Base-by-base conservation (phyloP, 1,139 yeast species). In the Yamadazyma diddensiae region DNA sequence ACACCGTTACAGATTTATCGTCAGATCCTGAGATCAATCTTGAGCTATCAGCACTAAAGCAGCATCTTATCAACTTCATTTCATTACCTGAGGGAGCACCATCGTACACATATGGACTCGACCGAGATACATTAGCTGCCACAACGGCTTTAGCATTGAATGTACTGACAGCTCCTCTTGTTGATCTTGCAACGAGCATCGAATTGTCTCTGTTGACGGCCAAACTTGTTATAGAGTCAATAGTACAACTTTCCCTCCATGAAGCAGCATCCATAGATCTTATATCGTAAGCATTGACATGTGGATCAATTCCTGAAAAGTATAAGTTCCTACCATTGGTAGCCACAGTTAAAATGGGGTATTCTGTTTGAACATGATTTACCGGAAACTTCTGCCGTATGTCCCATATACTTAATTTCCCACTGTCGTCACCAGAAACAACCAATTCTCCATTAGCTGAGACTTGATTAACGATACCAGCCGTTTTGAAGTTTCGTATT, bases 301-400 rank as follows among this genome's bases (percentile, higher is more conserved):
- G 56, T 1, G 87, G 82, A 38, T 84, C 92, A 3, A 85, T 73
- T 0, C 95, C 95, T 0, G 81, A 65, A 4, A 76, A 62, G 43
- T 67, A 84, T 3, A 82, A 45, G 8, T 58, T 48, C 21, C 53
- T 52, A 3, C 49, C 41, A 35, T 57, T 57, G 33, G 61, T 50
- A 2, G 71, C 68, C 5, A 81, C 74, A 0, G 85, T 63, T 12
- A 83, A 54, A 2, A 84, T 46, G 0, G 94, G 92, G 45, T 63
- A 81, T 2, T 65, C 66, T 0, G 79, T 65, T 11, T 57, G 49
- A 29, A 77, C 55, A 15, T 43, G 50, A 3, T 48, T 47, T 0
- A 70, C 59, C 1, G 73, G 63, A 2, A 45, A 43, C 45, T 74
- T 79, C 10, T 71, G 65, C 35, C 87, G 58, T 14, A 65, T 62